Conservation (phyloP, 306 rosid genomes). For the Potentilla sterilis region DNA sequence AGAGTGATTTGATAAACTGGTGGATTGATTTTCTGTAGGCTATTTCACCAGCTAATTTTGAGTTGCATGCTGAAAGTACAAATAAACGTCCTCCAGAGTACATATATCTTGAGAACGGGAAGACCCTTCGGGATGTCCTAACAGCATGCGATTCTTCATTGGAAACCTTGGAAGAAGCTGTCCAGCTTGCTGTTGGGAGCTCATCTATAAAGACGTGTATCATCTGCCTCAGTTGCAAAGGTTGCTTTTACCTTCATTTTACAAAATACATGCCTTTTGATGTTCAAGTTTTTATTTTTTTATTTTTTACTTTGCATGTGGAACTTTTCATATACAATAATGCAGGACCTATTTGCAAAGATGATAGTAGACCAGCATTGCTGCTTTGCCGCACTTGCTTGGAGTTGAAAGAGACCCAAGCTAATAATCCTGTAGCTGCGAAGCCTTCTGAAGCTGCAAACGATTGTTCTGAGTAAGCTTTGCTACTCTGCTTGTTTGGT, state of each 20-base stretch:
- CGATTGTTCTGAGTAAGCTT: slow-evolving; percentile 19
- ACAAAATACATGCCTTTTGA: background rate
- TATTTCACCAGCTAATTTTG: slow-evolving; percentile 71
- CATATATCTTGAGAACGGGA: slow-evolving; percentile 63
- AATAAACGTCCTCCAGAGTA: slow-evolving; percentile 85
- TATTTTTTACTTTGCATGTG: slow-evolving; percentile 1
- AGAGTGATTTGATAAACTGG: slow-evolving; percentile 2
- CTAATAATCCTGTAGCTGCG: slow-evolving; percentile 22
- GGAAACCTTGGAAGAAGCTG: slow-evolving; percentile 51
- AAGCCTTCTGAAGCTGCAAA: slow-evolving; percentile 26
- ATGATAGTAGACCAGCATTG: slow-evolving; percentile 36
- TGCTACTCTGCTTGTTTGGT: background rate
- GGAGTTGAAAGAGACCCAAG: slow-evolving; percentile 37
- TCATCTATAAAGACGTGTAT: slow-evolving; percentile 49
- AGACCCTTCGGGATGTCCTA: slow-evolving; percentile 76
- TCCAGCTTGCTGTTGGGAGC: slow-evolving; percentile 52
- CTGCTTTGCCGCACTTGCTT: slow-evolving; percentile 62
- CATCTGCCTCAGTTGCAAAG: slow-evolving; percentile 71
- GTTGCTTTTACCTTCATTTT: slow-evolving; percentile 41
- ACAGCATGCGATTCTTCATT: slow-evolving; percentile 48
- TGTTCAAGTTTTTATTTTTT: background rate
- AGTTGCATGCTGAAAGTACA: slow-evolving; percentile 86
- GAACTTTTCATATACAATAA: slow-evolving; percentile 4
- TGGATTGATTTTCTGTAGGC: slow-evolving; percentile 45
- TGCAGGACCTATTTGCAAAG: slow-evolving; percentile 35